phyloP scores from a whole-genome alignment of 2,329 filamentous ascomycete species.

The Leptoxyphium fumago region DNA sequence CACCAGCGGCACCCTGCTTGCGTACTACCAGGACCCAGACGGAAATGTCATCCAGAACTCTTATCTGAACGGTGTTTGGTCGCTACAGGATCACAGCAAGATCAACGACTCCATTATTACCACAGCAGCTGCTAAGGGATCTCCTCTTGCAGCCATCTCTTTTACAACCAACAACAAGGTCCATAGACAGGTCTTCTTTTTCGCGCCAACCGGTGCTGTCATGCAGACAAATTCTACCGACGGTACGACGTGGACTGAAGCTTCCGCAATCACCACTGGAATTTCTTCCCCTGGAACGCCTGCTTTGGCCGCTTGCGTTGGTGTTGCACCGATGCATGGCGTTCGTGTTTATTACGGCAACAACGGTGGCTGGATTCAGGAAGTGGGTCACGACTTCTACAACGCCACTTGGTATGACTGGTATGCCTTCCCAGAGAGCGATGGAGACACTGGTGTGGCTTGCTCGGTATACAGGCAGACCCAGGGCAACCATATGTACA shows the following conservation, averaged over 20 bases:
- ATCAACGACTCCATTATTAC: constrained; percentile 5
- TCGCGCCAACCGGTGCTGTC: constrained; percentile 3
- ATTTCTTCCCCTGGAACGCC: constrained; percentile 1
- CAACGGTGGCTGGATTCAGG: constrained; percentile 4
- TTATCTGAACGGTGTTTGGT: constrained; percentile 5
- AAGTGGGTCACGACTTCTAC: constrained; percentile 4
- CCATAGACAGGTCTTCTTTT: constrained; percentile 8
- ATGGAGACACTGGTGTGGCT: constrained; percentile 5
- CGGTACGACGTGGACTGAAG: constrained; percentile 2
- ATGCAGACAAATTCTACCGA: constrained; percentile 4
- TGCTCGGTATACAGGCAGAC: constrained; percentile 2
- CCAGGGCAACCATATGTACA: background rate
- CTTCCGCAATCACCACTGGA: constrained; percentile 1
- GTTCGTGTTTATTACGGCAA: constrained; percentile 8
- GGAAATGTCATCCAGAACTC: constrained; percentile 6
- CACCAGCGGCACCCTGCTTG: constrained; percentile 1
- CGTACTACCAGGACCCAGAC: constrained; percentile 6
- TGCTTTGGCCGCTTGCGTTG: constrained; percentile 5
- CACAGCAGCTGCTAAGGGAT: constrained; percentile 1
- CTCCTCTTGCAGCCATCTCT: constrained; percentile 7
- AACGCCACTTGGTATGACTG: constrained; percentile 4
- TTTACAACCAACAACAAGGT: constrained; percentile 2
- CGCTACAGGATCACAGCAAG: constrained; percentile 1
- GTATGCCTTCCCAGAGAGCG: constrained; percentile 3
- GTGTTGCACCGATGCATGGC: constrained; percentile 3